phyloP scores from a whole-genome alignment of 2,329 filamentous ascomycete species.

The Cercospora canescens region DNA sequence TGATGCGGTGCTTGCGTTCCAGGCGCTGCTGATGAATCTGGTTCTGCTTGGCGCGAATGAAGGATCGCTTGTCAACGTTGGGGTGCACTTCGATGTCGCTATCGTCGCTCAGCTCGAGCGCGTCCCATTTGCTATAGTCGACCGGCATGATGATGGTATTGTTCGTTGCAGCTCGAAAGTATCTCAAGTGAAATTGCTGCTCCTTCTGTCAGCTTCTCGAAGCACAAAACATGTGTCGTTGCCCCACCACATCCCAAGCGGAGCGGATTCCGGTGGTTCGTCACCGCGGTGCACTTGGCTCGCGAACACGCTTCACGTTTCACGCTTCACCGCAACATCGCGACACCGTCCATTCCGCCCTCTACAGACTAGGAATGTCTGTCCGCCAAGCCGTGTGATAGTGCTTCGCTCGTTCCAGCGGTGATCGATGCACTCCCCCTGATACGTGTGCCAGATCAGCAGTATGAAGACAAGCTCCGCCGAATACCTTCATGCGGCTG shows the following conservation, averaged over 20 bases:
- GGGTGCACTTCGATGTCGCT: slow-evolving; percentile 98
- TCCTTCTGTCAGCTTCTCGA: slow-evolving; percentile 3
- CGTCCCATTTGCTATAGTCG: slow-evolving; percentile 78
- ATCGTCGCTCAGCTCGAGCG: slow-evolving; percentile 95
- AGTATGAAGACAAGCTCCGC: neutral
- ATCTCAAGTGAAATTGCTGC: neutral
- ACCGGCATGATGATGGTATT: slow-evolving; percentile 52
- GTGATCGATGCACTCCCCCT: neutral
- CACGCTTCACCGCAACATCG: neutral
- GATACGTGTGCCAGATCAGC: neutral
- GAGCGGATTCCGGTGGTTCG: neutral
- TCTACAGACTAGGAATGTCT: neutral
- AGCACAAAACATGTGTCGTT: neutral
- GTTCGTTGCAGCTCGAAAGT: neutral
- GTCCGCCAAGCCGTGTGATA: neutral
- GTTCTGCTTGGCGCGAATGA: slow-evolving; percentile 96
- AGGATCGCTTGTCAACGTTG: slow-evolving; percentile 97
- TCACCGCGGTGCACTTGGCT: no score
- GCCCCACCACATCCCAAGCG: neutral
- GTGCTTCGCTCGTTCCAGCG: neutral
- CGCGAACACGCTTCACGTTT: no score
- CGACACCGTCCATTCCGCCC: neutral
- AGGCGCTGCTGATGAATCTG: slow-evolving; percentile 92
- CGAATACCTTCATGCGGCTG: no score
- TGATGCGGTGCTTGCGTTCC: slow-evolving; percentile 84